A percentile compares a stretch with the other conserved stretches of the same genome.
These are phyloP conservation scores for Kodamaea jinghongensis DNA, from an alignment of 805 yeast species.

Conservation along the genomic window DNA sequence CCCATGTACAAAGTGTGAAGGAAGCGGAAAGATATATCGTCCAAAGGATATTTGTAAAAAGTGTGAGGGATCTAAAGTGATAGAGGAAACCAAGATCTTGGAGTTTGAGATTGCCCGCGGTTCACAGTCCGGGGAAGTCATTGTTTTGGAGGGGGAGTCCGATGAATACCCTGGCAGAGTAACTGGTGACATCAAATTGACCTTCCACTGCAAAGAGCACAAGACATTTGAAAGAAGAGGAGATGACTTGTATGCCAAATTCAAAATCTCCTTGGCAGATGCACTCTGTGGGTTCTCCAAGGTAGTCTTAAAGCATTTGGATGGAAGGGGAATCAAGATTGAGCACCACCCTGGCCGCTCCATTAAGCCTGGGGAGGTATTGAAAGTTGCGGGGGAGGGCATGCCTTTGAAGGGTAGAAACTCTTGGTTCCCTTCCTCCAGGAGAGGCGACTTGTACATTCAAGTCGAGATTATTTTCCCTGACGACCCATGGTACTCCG, in stretches of 20 bases:
- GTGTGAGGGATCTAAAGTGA: slow-evolving; percentile 64
- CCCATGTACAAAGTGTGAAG: slow-evolving; percentile 67
- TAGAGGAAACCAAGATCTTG: slow-evolving; percentile 64
- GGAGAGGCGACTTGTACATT: slow-evolving; percentile 68
- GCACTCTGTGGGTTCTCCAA: slow-evolving; percentile 80
- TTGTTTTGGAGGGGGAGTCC: slow-evolving; percentile 65
- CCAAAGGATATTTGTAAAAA: slow-evolving; percentile 72
- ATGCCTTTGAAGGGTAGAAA: slow-evolving; percentile 62
- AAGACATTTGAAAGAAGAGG: slow-evolving; percentile 53
- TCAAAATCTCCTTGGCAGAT: slow-evolving; percentile 68
- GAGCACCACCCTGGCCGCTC: slow-evolving; percentile 77
- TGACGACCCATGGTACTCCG: slow-evolving; percentile 78
- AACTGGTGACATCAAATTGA: slow-evolving; percentile 77
- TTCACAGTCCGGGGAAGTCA: slow-evolving; percentile 55
- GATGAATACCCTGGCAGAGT: slow-evolving; percentile 71
- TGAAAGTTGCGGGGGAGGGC: slow-evolving; percentile 71
- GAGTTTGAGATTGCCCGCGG: slow-evolving; percentile 81
- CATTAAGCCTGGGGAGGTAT: slow-evolving; percentile 67
- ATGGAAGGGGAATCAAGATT: slow-evolving; percentile 68
- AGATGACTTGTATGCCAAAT: slow-evolving; percentile 59
- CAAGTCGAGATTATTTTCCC: slow-evolving; percentile 79
- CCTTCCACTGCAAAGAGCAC: slow-evolving; percentile 51
- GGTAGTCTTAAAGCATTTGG: slow-evolving; percentile 67
- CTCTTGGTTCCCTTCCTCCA: slow-evolving; percentile 28
- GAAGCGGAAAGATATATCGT: slow-evolving; percentile 59